Percentiles rank a stretch among this genome's conserved stretches.
Conservation (phyloP, 2,329 filamentous ascomycete genomes). For the Fusarium penzigii region DNA sequence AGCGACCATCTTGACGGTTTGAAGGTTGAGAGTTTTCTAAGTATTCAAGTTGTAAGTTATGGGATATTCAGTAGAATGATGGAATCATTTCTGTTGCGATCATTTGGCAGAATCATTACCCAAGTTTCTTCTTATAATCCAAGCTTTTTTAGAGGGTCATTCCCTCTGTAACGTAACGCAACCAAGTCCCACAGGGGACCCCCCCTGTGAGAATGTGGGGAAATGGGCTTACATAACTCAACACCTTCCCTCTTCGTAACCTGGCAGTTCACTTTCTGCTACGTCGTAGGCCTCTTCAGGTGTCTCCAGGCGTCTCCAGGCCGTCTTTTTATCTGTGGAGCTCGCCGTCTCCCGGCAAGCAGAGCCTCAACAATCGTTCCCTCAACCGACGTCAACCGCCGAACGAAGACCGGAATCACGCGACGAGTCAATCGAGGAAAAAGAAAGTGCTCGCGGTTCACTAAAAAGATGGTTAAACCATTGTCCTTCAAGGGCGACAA, state of each 20-base stretch:
- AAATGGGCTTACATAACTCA: conserved; percentile 28
- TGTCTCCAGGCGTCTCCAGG: too few relatives aligned
- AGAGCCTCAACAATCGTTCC: conserved; percentile 6
- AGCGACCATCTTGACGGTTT: conserved; percentile 40
- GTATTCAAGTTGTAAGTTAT: not conserved
- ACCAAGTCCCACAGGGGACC: conserved; percentile 1
- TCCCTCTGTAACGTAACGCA: too few relatives aligned
- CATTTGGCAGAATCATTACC: not conserved
- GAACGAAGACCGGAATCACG: not conserved
- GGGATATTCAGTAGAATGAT: not conserved
- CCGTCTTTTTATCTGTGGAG: conserved; percentile 25
- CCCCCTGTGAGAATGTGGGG: conserved; percentile 14
- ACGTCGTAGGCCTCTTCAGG: too few relatives aligned
- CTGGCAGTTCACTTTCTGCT: not conserved
- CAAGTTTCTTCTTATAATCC: not conserved
- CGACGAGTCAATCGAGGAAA: not conserved
- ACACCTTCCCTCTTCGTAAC: conserved; percentile 11
- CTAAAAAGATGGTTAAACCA: conserved; percentile 74
- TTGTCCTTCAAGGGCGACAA: conserved; percentile 97
- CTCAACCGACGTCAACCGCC: conserved; percentile 6
- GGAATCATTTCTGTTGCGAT: not conserved
- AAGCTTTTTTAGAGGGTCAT: not conserved
- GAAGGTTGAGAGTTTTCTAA: not conserved
- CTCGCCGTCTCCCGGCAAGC: conserved; percentile 34
- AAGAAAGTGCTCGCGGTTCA: not conserved